Evolutionary conservation across 169 alveolate species (phyloP).

Genomic region (Plasmodium cynomolgi): DNA sequence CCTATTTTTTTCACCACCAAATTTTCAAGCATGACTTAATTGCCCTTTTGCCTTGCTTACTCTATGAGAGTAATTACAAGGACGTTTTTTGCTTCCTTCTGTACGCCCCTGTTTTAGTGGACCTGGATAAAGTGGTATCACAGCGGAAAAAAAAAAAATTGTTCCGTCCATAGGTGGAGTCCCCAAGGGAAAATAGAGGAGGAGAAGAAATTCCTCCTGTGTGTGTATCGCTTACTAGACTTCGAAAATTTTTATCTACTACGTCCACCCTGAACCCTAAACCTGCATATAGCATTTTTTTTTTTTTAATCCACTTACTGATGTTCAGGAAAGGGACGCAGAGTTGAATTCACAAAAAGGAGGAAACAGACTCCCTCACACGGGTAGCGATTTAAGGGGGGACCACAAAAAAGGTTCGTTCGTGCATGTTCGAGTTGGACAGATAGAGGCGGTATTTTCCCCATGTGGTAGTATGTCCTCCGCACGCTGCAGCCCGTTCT

Average conservation of each 20-base stretch:
- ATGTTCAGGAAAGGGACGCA: not conserved
- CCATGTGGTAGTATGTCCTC: not conserved
- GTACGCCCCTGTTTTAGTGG: constrained; percentile 16
- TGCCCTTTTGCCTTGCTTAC: constrained; percentile 23
- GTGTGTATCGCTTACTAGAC: not conserved
- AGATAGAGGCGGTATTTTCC: not conserved
- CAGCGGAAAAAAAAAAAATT: not conserved
- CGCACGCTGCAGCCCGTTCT: not conserved
- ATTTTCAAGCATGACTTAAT: constrained; percentile 43
- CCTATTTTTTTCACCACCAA: constrained; percentile 33
- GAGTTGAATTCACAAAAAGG: not conserved
- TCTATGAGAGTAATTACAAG: constrained; percentile 34
- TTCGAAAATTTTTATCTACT: too few relatives aligned
- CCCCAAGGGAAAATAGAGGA: not conserved
- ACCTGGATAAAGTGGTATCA: constrained; percentile 16
- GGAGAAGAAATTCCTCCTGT: not conserved
- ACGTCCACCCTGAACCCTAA: not conserved
- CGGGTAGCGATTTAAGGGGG: not conserved
- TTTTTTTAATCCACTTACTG: not conserved
- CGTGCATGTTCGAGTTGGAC: not conserved
- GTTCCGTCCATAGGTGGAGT: not conserved
- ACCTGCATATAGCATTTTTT: not conserved
- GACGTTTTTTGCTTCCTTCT: constrained; percentile 32
- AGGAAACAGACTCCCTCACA: not conserved
- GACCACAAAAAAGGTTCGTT: not conserved